Evolutionary conservation across 352 stramenopile genomes (phyloP).

Genomic region (Lagenidium giganteum): DNA sequence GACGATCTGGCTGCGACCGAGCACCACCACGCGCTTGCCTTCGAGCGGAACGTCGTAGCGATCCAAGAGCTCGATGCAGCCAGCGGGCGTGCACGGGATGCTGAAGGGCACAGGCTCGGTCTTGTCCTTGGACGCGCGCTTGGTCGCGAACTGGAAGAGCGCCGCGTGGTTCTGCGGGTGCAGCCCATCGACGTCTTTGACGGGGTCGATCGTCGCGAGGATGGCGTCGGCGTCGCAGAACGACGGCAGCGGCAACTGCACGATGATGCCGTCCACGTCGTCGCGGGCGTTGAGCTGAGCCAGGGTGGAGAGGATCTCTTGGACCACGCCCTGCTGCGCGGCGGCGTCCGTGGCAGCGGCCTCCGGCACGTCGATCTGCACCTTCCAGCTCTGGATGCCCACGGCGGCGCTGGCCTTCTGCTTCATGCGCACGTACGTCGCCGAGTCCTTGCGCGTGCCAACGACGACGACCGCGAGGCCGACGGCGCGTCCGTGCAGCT

Average conservation of each 20-base stretch:
- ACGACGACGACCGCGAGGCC: slow-evolving; percentile 98
- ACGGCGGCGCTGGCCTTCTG: slow-evolving; percentile 94
- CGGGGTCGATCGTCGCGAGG: slow-evolving; percentile 85
- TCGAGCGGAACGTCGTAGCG: slow-evolving; percentile 82
- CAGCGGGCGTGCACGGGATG: slow-evolving; percentile 95
- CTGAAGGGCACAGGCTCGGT: slow-evolving; percentile 80
- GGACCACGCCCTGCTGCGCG: slow-evolving; percentile 13
- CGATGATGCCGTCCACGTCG: slow-evolving; percentile 82
- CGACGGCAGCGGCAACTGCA: slow-evolving; percentile 88
- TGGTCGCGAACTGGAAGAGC: slow-evolving; percentile 76
- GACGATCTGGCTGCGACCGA: slow-evolving; percentile 97
- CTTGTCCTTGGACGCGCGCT: slow-evolving; percentile 14
- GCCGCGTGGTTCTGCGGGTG: slow-evolving; percentile 96
- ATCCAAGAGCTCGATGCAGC: slow-evolving; percentile 96
- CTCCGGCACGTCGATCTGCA: slow-evolving; percentile 36
- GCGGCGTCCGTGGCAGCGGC: slow-evolving; percentile 6
- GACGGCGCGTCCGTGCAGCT: slow-evolving; percentile 50
- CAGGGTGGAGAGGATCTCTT: slow-evolving; percentile 50
- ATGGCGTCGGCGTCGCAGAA: slow-evolving; percentile 94
- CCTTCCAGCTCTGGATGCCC: slow-evolving; percentile 89
- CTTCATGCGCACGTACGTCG: slow-evolving; percentile 99
- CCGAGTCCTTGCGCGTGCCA: slow-evolving; percentile 92
- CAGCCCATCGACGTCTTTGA: slow-evolving; percentile 98
- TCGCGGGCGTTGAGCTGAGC: slow-evolving; percentile 53
- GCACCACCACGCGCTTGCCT: slow-evolving; percentile 95